Percentiles rank a stretch among this genome's conserved stretches.
Conservation (phyloP, 768 basidiomycete genomes). For the Boletus edulis region DNA sequence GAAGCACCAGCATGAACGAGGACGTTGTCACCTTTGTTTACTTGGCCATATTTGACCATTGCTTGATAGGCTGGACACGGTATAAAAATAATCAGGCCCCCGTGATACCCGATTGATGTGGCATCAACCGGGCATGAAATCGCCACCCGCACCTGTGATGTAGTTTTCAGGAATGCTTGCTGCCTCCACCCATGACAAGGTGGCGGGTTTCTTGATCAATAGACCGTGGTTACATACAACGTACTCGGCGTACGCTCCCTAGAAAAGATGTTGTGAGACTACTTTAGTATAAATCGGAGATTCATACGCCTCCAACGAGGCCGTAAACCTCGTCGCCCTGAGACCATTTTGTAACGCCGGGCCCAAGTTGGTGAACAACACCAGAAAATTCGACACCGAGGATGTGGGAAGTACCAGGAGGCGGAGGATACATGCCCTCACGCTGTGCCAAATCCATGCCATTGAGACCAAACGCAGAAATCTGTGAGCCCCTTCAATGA, state of each 20-base stretch:
- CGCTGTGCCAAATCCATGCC: slow-evolving; percentile 81
- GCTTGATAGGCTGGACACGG: slow-evolving; percentile 54
- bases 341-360: slow-evolving; percentile 51
- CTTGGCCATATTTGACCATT: slow-evolving; percentile 61
- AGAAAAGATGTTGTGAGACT: slow-evolving; percentile 1
- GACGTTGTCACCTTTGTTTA: slow-evolving; percentile 70
- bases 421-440: slow-evolving; percentile 71
- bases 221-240: slow-evolving; percentile 64
- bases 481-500: slow-evolving; percentile 36
- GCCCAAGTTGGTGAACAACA: slow-evolving; percentile 51
- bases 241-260: slow-evolving; percentile 94
- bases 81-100: slow-evolving; percentile 1
- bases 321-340: slow-evolving; percentile 76
- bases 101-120: slow-evolving; percentile 1
- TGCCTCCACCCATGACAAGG: slow-evolving; percentile 80
- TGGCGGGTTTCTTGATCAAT: slow-evolving; percentile 68
- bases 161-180: slow-evolving; percentile 88
- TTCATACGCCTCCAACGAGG: slow-evolving; percentile 71
- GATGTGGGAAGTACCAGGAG: slow-evolving; percentile 70
- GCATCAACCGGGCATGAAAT: slow-evolving; percentile 4
- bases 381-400: slow-evolving; percentile 91
- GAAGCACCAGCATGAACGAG: slow-evolving; percentile 91
- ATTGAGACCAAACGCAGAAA: slow-evolving; percentile 86
- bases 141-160: slow-evolving; percentile 63
- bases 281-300: neutral